Evolutionary conservation across 176 grass and related monocot species (phyloP).

Genomic region (Tillandsia fasciculata): DNA sequence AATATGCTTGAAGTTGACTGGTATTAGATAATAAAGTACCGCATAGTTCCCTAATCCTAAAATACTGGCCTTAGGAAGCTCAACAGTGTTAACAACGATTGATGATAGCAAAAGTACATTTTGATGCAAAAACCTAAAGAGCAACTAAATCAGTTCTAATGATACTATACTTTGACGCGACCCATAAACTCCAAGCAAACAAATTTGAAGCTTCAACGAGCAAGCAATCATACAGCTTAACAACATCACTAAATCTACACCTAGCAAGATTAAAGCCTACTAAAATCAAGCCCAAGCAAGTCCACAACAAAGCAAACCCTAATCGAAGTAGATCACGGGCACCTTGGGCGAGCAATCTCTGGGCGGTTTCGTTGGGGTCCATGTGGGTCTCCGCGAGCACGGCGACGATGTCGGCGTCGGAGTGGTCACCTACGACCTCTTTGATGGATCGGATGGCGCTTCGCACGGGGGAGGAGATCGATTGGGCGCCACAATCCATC

Average conservation of each 20-base stretch:
- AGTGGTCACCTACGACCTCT: constrained; percentile 77
- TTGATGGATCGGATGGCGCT: constrained; percentile 75
- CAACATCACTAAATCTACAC: neutral
- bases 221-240: neutral
- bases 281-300: constrained; percentile 3
- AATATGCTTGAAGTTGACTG: no score
- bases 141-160: neutral
- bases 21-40: no score
- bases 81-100: no score
- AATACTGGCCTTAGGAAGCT: no score
- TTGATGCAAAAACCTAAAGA: neutral
- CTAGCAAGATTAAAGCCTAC: constrained; percentile 11
- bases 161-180: neutral
- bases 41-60: no score
- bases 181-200: neutral
- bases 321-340: neutral
- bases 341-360: constrained; percentile 89
- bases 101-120: neutral
- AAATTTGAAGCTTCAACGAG: neutral
- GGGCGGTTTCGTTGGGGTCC: constrained; percentile 84
- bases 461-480: constrained; percentile 8
- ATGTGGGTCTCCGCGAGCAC: constrained; percentile 75
- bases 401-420: constrained; percentile 65
- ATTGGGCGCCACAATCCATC: neutral
- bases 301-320: neutral